phyloP scores from a whole-genome alignment of 2,329 filamentous ascomycete species.

The Penicillium expansum region DNA sequence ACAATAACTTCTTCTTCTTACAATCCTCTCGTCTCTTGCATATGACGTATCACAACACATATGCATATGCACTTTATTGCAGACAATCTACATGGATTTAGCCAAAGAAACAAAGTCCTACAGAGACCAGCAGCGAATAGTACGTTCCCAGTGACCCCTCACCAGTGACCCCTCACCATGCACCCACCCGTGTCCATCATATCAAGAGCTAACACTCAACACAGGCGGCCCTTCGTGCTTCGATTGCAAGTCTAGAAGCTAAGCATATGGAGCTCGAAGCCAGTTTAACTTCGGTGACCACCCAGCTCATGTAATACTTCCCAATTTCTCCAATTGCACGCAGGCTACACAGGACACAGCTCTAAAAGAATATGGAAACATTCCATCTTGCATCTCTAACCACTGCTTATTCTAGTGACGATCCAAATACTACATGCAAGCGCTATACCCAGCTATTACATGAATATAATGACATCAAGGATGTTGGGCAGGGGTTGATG shows the following conservation, averaged over 20 bases:
- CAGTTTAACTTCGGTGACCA: conserved; percentile 34
- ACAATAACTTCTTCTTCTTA: neutral
- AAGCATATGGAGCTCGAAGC: conserved; percentile 43
- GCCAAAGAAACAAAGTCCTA: neutral
- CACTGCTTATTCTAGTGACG: conserved; percentile 23
- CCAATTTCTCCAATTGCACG: neutral
- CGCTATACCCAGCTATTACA: conserved; percentile 64
- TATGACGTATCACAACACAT: neutral
- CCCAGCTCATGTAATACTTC: conserved; percentile 37
- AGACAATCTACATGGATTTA: neutral
- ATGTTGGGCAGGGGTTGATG: conserved; percentile 64
- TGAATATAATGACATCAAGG: conserved; percentile 69
- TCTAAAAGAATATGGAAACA: neutral
- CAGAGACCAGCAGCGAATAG: conserved; percentile 21
- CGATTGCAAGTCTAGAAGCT: conserved; percentile 43
- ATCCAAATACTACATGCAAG: conserved; percentile 55
- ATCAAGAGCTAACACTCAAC: neutral
- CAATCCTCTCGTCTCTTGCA: neutral
- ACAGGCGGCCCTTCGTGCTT: conserved; percentile 24
- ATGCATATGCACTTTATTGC: neutral
- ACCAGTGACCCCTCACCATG: neutral
- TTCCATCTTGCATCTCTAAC: conserved; percentile 2
- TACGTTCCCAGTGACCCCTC: neutral
- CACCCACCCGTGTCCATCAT: neutral
- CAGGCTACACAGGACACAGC: neutral